Base-by-base conservation (phyloP, 179 eudicot species). In the Nepenthes alata region DNA sequence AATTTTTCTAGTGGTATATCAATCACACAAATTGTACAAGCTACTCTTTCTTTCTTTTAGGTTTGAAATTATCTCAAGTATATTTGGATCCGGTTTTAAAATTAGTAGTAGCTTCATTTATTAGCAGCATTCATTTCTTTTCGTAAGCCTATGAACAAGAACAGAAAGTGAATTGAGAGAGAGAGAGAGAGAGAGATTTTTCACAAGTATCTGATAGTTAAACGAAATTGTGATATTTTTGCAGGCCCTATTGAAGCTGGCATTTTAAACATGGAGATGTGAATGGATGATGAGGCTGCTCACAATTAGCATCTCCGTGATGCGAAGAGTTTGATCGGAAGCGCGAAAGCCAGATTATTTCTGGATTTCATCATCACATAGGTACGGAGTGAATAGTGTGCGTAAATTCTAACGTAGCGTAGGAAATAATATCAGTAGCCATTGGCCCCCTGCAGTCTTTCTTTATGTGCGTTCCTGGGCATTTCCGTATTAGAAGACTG, bases 201-300 rank as follows among this genome's bases (percentile, higher is more conserved):
- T 37, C 58, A 41, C 5, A 1, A 7, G 6, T 16, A 2, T 25
- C 37, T 34, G 37, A 55, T 55, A 55, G 8, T 4, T 41, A 7
- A 54, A 25, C 1, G 25, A 25, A 25, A 25, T 37, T 9, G 11
- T 39, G 15, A 37, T 38, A 50, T 25, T 57, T 77, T 47, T 76
- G 85, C 87, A 86, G 94, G 84, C 60, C 64, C 67, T 45, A 69
- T 60, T 70, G 87, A 78, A 63, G 73, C 71, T 54, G 61, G 80
- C 67, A 65, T 58, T 73, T 59, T 80, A 68, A 78, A 80, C 82
- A 84, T 81, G 85, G 89, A 84, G 71, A 81, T 78, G 81, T 83
- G 74, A 80, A 64, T 38, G 63, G 66, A 55, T 15, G 41, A 57
- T 50, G 52, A 5, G 48, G 16, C 37, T 35, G 5, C n/a, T 60